Conservation (phyloP, 2,329 filamentous ascomycete genomes). For the Tolypocladium paradoxum region DNA sequence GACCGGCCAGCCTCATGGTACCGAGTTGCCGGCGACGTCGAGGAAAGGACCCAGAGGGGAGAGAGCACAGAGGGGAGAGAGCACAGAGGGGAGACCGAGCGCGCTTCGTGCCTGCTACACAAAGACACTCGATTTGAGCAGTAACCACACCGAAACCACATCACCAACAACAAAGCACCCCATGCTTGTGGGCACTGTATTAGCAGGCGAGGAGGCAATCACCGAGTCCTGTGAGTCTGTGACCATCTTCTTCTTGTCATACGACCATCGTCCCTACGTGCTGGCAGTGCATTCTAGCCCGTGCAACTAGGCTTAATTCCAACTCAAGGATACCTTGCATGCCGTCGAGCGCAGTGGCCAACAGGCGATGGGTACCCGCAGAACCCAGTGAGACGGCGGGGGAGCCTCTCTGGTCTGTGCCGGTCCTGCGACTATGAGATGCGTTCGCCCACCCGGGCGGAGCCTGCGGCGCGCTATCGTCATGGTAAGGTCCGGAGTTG, state of each 20-base stretch:
- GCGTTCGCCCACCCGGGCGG: neutral
- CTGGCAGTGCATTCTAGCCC: neutral
- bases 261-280: no score
- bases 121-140: neutral
- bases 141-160: neutral
- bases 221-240: neutral
- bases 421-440: neutral
- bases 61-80: neutral
- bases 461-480: neutral
- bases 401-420: neutral
- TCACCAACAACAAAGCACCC: neutral
- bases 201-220: neutral
- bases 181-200: neutral
- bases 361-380: neutral
- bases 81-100: neutral
- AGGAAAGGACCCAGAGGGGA: neutral
- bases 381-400: neutral
- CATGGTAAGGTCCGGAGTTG: neutral
- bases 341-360: neutral
- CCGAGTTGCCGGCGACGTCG: neutral
- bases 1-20: neutral
- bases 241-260: neutral
- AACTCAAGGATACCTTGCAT: no score
- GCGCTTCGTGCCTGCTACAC: neutral
- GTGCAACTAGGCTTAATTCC: no score